phyloP scores from a whole-genome alignment of 768 basidiomycete species.

The Leucogyrophana mollusca region DNA sequence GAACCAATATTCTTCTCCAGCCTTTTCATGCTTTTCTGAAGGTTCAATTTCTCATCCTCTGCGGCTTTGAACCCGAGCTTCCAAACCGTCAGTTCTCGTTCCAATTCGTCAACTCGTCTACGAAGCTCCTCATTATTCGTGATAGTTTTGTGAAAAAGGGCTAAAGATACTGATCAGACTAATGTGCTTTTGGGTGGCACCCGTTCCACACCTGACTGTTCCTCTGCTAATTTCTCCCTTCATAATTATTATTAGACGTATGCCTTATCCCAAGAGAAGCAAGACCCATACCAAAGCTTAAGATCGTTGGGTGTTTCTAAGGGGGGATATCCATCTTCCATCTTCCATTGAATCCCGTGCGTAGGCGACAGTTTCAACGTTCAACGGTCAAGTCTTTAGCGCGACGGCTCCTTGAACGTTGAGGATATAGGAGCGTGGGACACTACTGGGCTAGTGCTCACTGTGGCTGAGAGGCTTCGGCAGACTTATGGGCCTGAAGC shows the following conservation, averaged over 20 bases:
- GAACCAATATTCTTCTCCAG: constrained; percentile 33
- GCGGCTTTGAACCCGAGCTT: constrained; percentile 34
- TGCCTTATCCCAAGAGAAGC: not conserved
- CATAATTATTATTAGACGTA: constrained; percentile 1
- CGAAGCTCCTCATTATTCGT: constrained; percentile 29
- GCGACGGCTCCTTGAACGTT: too few relatives aligned
- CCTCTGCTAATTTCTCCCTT: constrained; percentile 32
- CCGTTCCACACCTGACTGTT: constrained; percentile 29
- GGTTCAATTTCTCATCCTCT: constrained; percentile 30
- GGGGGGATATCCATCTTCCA: too few relatives aligned
- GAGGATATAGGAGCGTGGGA: too few relatives aligned
- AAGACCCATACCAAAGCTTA: constrained; percentile 4
- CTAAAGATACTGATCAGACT: constrained; percentile 13
- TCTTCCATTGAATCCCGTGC: too few relatives aligned
- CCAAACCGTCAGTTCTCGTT: constrained; percentile 40
- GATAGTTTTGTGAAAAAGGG: constrained; percentile 30
- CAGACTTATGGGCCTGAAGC: too few relatives aligned
- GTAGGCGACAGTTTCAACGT: too few relatives aligned
- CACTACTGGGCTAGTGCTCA: too few relatives aligned
- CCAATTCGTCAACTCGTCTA: constrained; percentile 32
- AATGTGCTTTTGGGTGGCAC: not conserved
- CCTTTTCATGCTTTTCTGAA: constrained; percentile 23
- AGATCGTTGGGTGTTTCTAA: not conserved
- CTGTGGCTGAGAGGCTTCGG: too few relatives aligned
- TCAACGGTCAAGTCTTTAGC: too few relatives aligned